Percentiles rank a stretch among this genome's conserved stretches.
Evolutionary conservation across 257 asterid species (phyloP).

Genomic region (Penstemon barbatus): DNA sequence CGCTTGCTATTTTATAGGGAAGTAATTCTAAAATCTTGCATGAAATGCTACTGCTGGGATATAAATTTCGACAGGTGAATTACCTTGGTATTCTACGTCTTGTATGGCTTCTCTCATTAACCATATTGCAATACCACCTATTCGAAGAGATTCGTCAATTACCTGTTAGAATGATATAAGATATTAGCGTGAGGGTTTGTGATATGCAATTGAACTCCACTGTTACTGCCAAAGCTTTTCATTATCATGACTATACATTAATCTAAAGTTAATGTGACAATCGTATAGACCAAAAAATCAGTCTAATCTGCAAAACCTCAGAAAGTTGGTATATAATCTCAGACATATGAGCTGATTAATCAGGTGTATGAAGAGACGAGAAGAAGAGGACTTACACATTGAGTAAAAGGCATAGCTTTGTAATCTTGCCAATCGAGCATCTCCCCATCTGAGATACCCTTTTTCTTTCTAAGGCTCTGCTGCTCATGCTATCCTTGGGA

Average conservation of each 20-base stretch:
- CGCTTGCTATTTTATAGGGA: not conserved
- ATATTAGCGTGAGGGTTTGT: not conserved
- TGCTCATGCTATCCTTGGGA: conserved; percentile 70
- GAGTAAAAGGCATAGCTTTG: conserved; percentile 83
- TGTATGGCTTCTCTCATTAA: conserved; percentile 88
- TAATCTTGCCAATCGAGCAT: conserved; percentile 83
- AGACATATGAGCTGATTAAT: not conserved
- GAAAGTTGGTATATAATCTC: not conserved
- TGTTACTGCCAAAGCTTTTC: not conserved
- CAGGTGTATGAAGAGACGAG: not conserved
- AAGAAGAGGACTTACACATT: conserved; percentile 57
- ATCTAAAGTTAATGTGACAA: not conserved
- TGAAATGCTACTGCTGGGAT: no score
- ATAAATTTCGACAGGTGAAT: not conserved
- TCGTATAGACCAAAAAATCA: not conserved
- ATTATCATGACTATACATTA: not conserved
- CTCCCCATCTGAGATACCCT: conserved; percentile 35
- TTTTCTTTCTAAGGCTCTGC: conserved; percentile 47
- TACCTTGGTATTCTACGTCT: conserved; percentile 69
- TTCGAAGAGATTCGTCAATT: conserved; percentile 83
- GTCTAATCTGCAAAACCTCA: not conserved
- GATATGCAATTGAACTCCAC: not conserved
- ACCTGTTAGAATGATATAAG: conserved; percentile 45
- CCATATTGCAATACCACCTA: conserved; percentile 93
- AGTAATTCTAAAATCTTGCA: not conserved